These are phyloP conservation scores for Diaporthe ampelina DNA, from an alignment of 2,329 filamentous ascomycete species.

Conservation along the genomic window DNA sequence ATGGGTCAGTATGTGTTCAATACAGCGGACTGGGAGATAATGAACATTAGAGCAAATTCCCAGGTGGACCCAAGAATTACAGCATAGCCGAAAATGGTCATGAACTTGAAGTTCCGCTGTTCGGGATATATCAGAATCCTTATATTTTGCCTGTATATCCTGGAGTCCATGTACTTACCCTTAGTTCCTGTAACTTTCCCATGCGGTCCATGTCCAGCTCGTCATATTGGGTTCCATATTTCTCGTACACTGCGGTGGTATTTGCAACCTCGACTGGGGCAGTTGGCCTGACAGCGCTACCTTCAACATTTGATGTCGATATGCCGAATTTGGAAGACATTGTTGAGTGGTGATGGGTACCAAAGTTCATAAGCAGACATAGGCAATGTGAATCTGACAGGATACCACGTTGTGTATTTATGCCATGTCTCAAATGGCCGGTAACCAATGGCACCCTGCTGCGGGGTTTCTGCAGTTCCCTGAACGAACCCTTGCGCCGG, in stretches of 20 bases:
- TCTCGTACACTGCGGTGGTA: slow-evolving; percentile 4
- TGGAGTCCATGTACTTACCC: not conserved
- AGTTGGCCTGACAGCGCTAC: not conserved
- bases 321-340: not conserved
- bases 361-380: not conserved
- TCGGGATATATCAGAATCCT: not conserved
- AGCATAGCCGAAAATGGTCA: slow-evolving; percentile 9
- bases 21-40: not conserved
- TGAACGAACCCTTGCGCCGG: not conserved
- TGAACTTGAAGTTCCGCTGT: slow-evolving; percentile 1
- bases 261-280: not conserved
- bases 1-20: not conserved
- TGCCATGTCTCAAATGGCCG: not conserved
- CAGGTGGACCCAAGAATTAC: slow-evolving; percentile 1
- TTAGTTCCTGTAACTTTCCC: not conserved
- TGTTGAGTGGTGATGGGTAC: not conserved
- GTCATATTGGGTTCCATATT: slow-evolving; percentile 7
- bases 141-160: not conserved
- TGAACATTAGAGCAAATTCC: slow-evolving; percentile 12
- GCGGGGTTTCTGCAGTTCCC: not conserved
- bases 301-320: not conserved
- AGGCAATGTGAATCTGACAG: not conserved
- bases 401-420: not conserved
- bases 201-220: slow-evolving; percentile 18
- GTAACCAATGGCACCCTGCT: slow-evolving; percentile 22